phyloP scores from a whole-genome alignment of 495 filamentous ascomycete species.

The Penicillium lividum region DNA sequence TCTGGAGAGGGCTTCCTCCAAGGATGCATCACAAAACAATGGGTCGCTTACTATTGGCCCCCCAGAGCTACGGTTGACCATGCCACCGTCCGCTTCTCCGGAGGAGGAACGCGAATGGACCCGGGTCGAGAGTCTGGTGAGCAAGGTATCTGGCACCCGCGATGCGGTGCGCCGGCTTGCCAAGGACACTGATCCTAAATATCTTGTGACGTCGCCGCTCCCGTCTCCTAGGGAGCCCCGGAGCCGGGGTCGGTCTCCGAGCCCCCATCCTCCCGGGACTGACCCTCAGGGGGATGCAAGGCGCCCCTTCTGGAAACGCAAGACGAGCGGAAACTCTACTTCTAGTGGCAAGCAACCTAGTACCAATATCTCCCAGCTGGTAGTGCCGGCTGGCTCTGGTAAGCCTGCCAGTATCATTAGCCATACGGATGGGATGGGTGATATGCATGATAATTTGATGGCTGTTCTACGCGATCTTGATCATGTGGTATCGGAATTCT shows the following conservation, averaged over 20 bases:
- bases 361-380: constrained; percentile 54
- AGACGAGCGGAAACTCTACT: constrained; percentile 54
- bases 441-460: constrained; percentile 74
- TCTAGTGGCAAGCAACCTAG: constrained; percentile 38
- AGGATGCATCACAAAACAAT: constrained; percentile 27
- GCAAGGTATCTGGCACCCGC: constrained; percentile 78
- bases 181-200: constrained; percentile 75
- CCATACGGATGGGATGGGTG: constrained; percentile 54
- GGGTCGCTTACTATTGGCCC: constrained; percentile 22
- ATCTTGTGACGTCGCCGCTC: constrained; percentile 30
- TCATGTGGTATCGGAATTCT: constrained; percentile 77
- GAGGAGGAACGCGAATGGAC: constrained; percentile 82
- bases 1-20: constrained; percentile 70
- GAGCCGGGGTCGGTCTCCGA: constrained; percentile 40
- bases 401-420: constrained; percentile 41
- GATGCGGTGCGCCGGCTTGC: constrained; percentile 85
- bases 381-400: constrained; percentile 46
- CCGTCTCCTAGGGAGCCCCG: constrained; percentile 21
- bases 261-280: constrained; percentile 36
- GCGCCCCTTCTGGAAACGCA: constrained; percentile 86
- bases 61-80: constrained; percentile 32
- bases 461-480: constrained; percentile 82
- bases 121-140: constrained; percentile 78
- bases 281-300: constrained; percentile 45
- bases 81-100: constrained; percentile 29